phyloP scores from a whole-genome alignment of 139 green algal species.

The Trebouxia sp. region DNA sequence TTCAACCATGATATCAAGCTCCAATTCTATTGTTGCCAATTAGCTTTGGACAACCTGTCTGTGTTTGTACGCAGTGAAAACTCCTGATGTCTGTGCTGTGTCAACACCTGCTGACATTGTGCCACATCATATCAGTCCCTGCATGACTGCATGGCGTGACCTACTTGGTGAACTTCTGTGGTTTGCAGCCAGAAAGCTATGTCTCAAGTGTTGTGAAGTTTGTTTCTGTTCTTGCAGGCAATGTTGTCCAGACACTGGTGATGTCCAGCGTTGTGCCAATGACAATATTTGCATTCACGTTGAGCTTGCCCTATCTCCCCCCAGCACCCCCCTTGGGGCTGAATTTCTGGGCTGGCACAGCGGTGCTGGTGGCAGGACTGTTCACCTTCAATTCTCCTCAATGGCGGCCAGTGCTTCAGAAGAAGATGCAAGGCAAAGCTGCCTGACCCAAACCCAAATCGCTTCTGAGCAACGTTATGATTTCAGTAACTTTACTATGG shows the following conservation, averaged over 20 bases:
- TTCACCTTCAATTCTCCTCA: constrained; percentile 64
- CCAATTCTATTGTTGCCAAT: too few relatives aligned
- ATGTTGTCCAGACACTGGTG: constrained; percentile 60
- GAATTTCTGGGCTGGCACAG: constrained; percentile 61
- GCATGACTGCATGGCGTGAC: too few relatives aligned
- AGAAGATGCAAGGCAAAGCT: constrained; percentile 14
- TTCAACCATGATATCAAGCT: too few relatives aligned
- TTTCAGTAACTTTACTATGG: too few relatives aligned
- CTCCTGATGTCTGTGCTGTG: too few relatives aligned
- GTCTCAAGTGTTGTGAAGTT: not conserved
- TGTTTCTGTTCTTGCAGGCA: constrained; percentile 40
- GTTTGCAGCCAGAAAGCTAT: too few relatives aligned
- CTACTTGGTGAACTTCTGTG: too few relatives aligned
- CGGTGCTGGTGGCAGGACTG: constrained; percentile 53
- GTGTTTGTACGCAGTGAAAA: too few relatives aligned
- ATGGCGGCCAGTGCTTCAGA: constrained; percentile 36
- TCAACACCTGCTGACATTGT: too few relatives aligned
- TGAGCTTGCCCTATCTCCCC: constrained; percentile 70
- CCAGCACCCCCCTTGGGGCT: constrained; percentile 50
- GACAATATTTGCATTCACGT: constrained; percentile 76
- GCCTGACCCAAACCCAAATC: not conserved
- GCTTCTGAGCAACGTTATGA: not conserved
- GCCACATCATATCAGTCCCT: too few relatives aligned
- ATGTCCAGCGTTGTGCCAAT: constrained; percentile 71
- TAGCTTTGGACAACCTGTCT: too few relatives aligned